A percentile compares a stretch with the other conserved stretches of the same genome.
phyloP scores from a whole-genome alignment of 169 alveolate genomes.

The Plasmodium coatneyi region DNA sequence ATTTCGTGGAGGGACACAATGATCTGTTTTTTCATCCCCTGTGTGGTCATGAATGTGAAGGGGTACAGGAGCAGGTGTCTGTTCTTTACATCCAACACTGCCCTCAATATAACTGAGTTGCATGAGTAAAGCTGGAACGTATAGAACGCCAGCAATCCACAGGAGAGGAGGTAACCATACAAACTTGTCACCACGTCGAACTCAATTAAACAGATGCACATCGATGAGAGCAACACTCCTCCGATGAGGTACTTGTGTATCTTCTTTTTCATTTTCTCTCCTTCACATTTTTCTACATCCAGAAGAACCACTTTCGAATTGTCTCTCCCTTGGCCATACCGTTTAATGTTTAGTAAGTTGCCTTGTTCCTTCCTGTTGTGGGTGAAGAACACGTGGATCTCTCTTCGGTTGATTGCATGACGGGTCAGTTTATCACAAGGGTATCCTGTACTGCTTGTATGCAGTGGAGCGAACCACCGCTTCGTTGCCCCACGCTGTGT shows the following conservation, averaged over 20 bases:
- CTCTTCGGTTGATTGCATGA: not conserved
- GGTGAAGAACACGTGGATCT: constrained; percentile 7
- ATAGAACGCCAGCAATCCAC: constrained; percentile 2
- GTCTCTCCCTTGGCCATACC: not conserved
- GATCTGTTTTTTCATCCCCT: constrained; percentile 31
- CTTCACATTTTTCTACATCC: constrained; percentile 7
- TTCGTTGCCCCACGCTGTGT: not conserved
- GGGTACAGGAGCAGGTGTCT: constrained; percentile 40
- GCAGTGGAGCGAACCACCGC: not conserved
- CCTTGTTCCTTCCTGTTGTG: not conserved
- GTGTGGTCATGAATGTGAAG: constrained; percentile 9
- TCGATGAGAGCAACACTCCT: constrained; percentile 38
- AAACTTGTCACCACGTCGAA: not conserved
- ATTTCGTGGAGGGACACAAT: constrained; percentile 55
- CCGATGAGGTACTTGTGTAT: constrained; percentile 2
- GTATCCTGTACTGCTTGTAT: too few relatives aligned
- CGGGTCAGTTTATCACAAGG: not conserved
- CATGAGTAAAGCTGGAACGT: not conserved
- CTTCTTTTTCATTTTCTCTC: constrained; percentile 9
- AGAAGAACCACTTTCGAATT: constrained; percentile 15
- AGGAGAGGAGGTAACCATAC: constrained; percentile 13
- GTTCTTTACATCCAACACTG: constrained; percentile 52
- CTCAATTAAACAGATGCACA: constrained; percentile 39
- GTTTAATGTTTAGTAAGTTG: not conserved
- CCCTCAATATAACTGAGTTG: constrained; percentile 55